Base-by-base conservation (phyloP, 352 stramenopile species). In the Aphanomyces cochlioides region DNA sequence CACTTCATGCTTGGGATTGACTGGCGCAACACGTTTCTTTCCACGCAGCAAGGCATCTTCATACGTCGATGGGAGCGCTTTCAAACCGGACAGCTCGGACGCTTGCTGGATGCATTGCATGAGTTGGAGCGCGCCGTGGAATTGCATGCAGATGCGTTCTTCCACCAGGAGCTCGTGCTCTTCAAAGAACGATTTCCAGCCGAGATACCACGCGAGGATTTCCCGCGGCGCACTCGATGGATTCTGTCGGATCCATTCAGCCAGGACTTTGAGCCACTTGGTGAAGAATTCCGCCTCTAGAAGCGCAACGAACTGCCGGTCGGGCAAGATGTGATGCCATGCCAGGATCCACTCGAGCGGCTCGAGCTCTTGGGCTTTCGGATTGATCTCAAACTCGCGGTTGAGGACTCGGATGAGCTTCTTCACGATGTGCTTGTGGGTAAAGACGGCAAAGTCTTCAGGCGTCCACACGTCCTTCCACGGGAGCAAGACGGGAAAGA, bases 211-310 rank as follows among this genome's bases (percentile, higher is more conserved):
- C 57, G 74, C 84, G 38, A 87, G 78, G 1, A 96, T 69, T 69
- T 96, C 90, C 1, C 53, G 47, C 43, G 95, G 63, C 57, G 80
- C 75, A 3, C 81, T 77, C 3, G 75, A 75, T 5, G 75, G 73
- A 4, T 58, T 45, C 19, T 69, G 54, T 19, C 53, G 56, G 3
- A 97, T 76, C 91, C 91, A 97, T 56, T 78, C 78, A 13, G 82
- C 86, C 56, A 97, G 73, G 15, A 92, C 84, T 17, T 83, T 81
- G 12, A 97, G 82, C 91, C 91, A 97, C 68, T 94, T 90, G 0
- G 88, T 86, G 59, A 97, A 97, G 59, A 97, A 96, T 61, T 97
- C 91, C 7, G 88, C 90, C 74, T 97, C 90, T 28, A 97, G 78
- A 2, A 96, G 74, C 28, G 87, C 84, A 39, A 93, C 76, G 58